A percentile compares a stretch with the other conserved stretches of the same genome.
Evolutionary conservation across 2,329 filamentous ascomycete genomes (phyloP).

Genomic region (Cladophialophora yegresii): DNA sequence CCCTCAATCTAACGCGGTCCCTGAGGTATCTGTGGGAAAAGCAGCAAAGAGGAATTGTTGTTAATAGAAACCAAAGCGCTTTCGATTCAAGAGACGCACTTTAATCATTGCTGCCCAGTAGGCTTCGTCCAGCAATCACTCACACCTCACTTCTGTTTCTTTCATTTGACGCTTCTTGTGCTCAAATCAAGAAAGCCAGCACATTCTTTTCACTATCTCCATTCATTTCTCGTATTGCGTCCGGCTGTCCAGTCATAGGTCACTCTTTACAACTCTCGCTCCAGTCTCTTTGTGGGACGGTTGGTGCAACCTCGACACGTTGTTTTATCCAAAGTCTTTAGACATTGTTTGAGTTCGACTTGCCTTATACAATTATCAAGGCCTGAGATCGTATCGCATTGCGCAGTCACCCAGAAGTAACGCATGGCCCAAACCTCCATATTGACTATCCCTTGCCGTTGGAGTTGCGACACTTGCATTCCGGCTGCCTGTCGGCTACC

Average conservation of each 20-base stretch:
- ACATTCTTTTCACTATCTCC: constrained; percentile 1
- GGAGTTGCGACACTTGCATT: neutral
- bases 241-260: neutral
- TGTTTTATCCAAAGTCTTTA: neutral
- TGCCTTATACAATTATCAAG: neutral
- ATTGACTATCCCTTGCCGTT: constrained; percentile 20
- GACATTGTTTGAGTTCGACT: neutral
- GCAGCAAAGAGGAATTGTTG: neutral
- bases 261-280: constrained; percentile 5
- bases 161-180: neutral
- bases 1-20: constrained; percentile 17
- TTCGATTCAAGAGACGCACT: neutral
- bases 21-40: neutral
- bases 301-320: neutral
- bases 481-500: constrained; percentile 20
- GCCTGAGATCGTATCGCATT: neutral
- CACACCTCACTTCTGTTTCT: neutral
- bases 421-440: constrained; percentile 7
- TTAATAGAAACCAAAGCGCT: neutral
- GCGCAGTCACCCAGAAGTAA: neutral
- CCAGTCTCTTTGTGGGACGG: neutral
- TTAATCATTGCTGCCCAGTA: neutral
- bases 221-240: constrained; percentile 12
- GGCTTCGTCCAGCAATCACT: neutral
- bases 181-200: neutral